These are phyloP conservation scores for Penicillium sp. DNA, from an alignment of 2,329 filamentous ascomycete species.

Conservation along the genomic window DNA sequence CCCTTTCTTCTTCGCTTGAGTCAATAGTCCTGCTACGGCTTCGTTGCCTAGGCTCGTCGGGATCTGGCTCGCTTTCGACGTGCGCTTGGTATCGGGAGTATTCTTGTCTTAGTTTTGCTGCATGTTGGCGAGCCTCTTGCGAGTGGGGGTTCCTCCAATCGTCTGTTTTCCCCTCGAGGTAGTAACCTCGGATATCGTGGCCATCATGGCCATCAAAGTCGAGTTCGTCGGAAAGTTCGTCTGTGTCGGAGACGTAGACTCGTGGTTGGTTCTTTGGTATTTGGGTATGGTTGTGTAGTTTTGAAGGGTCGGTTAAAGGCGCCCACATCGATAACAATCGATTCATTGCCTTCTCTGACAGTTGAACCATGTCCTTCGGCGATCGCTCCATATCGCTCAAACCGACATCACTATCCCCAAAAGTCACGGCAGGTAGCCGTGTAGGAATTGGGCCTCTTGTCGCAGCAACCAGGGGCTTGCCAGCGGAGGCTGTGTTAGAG, in stretches of 20 bases:
- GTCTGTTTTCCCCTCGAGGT: constrained; percentile 37
- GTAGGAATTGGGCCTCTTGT: constrained; percentile 21
- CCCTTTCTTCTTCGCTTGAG: constrained; percentile 19
- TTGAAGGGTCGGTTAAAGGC: constrained; percentile 28
- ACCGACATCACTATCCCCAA: constrained; percentile 37
- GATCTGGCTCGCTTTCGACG: constrained; percentile 38
- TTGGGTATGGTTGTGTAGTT: constrained; percentile 8
- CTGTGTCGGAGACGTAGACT: constrained; percentile 25
- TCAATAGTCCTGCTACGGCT: constrained; percentile 7
- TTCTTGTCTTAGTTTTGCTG: constrained; percentile 30
- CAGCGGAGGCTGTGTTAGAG: constrained; percentile 13
- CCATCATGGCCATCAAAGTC: constrained; percentile 27
- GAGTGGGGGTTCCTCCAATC: constrained; percentile 42
- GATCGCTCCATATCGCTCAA: constrained; percentile 37
- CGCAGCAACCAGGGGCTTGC: constrained; percentile 15
- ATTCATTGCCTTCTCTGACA: constrained; percentile 39
- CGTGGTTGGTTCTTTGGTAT: constrained; percentile 5
- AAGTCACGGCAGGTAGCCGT: constrained; percentile 31
- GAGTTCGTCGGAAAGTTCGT: constrained; percentile 18
- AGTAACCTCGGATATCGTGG: constrained; percentile 31
- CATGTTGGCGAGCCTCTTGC: constrained; percentile 37
- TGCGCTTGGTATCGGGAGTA: constrained; percentile 40
- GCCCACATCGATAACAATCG: constrained; percentile 30
- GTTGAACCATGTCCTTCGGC: constrained; percentile 41
- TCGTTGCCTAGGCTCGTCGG: constrained; percentile 14